A percentile compares a stretch with the other conserved stretches of the same genome.
These are phyloP conservation scores for Triangularia setosa DNA, from an alignment of 2,329 filamentous ascomycete genomes.

Conservation along the genomic window DNA sequence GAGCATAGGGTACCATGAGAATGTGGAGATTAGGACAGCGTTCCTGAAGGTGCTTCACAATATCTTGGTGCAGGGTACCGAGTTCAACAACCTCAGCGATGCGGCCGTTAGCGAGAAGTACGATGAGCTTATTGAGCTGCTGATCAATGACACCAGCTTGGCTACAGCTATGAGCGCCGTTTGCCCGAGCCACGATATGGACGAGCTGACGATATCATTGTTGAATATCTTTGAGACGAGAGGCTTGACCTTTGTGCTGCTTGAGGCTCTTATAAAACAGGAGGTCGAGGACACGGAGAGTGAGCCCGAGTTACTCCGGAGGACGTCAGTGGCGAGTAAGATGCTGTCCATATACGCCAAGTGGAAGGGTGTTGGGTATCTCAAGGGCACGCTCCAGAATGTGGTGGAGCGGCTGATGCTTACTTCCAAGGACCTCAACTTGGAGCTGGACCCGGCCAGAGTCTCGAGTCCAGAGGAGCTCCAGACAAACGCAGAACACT, in stretches of 20 bases:
- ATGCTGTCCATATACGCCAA: conserved; percentile 69
- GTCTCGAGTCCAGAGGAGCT: conserved; percentile 59
- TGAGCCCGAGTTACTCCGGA: conserved; percentile 62
- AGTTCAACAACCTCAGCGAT: conserved; percentile 66
- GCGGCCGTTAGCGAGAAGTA: conserved; percentile 66
- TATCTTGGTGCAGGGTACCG: conserved; percentile 66
- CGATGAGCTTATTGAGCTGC: conserved; percentile 59
- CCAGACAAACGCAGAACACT: conserved; percentile 61
- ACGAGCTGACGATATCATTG: conserved; percentile 64
- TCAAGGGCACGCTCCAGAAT: conserved; percentile 62
- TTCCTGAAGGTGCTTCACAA: conserved; percentile 69
- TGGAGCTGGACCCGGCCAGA: conserved; percentile 63
- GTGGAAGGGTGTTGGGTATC: conserved; percentile 64
- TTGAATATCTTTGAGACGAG: conserved; percentile 67
- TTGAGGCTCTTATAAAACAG: conserved; percentile 64
- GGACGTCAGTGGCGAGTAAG: conserved; percentile 68
- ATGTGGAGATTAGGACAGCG: conserved; percentile 64
- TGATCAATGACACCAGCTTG: conserved; percentile 60
- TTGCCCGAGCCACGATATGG: conserved; percentile 64
- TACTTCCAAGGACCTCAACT: conserved; percentile 62
- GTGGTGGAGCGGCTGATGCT: conserved; percentile 63
- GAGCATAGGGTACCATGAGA: conserved; percentile 67
- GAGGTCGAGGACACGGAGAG: conserved; percentile 68
- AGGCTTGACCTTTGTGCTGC: conserved; percentile 58
- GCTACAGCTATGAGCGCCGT: conserved; percentile 61